phyloP scores from a whole-genome alignment of 768 basidiomycete genomes.

The Suillus occidentalis region DNA sequence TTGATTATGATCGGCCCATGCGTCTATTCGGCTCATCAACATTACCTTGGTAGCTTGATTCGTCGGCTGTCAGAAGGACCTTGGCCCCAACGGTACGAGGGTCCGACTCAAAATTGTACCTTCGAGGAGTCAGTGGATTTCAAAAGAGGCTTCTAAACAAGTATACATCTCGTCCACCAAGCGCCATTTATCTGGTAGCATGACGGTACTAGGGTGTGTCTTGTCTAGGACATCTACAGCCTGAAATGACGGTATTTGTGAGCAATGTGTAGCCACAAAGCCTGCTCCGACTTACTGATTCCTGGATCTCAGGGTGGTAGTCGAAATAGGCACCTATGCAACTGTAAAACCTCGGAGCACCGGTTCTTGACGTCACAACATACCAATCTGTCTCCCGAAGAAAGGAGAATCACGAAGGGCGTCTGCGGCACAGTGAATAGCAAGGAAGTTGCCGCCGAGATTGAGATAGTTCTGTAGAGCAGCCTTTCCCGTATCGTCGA shows the following conservation, averaged over 20 bases:
- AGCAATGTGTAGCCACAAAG: constrained; percentile 17
- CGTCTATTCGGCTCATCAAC: constrained; percentile 3
- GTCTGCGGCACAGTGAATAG: constrained; percentile 66
- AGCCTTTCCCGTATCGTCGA: constrained; percentile 55
- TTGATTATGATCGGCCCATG: background rate
- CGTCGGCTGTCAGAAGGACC: constrained; percentile 65
- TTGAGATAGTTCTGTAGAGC: constrained; percentile 68
- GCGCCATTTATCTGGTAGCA: constrained; percentile 52
- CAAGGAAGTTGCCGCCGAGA: constrained; percentile 69
- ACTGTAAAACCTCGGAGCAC: constrained; percentile 3
- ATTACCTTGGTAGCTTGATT: constrained; percentile 58
- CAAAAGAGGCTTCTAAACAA: background rate
- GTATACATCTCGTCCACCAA: constrained; percentile 62
- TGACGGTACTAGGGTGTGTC: constrained; percentile 61
- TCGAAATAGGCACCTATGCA: constrained; percentile 62
- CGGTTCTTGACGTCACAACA: constrained; percentile 3
- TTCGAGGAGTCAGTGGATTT: constrained; percentile 25
- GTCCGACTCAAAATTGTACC: constrained; percentile 74
- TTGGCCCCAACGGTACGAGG: constrained; percentile 62
- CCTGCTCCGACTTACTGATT: constrained; percentile 48
- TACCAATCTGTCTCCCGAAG: constrained; percentile 59
- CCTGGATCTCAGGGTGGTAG: constrained; percentile 65
- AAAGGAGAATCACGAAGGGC: constrained; percentile 57
- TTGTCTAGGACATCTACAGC: constrained; percentile 57
- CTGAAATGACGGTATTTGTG: constrained; percentile 30